Evolutionary conservation across 2,329 filamentous ascomycete genomes (phyloP).

Genomic region (Aspergillus udagawae): DNA sequence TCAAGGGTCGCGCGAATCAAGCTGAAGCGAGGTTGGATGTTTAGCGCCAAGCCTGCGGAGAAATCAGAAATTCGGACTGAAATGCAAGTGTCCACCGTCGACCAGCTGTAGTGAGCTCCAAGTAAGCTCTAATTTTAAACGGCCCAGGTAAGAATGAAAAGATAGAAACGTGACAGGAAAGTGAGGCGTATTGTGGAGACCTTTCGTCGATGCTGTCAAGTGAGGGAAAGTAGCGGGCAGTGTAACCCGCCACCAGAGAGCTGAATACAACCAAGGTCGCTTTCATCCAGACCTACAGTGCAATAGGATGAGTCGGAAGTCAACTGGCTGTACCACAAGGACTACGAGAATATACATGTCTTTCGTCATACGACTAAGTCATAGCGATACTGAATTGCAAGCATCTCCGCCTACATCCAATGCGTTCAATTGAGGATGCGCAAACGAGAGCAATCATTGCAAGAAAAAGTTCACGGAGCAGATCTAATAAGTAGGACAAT

Average conservation of each 20-base stretch:
- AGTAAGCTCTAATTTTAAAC: background rate
- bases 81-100: background rate
- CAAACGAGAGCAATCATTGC: background rate
- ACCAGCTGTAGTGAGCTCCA: background rate
- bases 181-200: background rate
- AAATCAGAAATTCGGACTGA: slow-evolving; percentile 1
- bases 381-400: background rate
- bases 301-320: background rate
- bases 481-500: background rate
- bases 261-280: background rate
- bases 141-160: background rate
- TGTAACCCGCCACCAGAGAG: background rate
- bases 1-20: slow-evolving; percentile 10
- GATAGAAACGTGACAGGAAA: background rate
- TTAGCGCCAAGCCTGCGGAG: slow-evolving; percentile 2
- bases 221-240: background rate
- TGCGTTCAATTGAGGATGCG: background rate
- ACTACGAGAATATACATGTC: background rate
- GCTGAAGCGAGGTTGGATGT: slow-evolving; percentile 12
- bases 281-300: background rate
- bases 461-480: background rate
- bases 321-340: background rate
- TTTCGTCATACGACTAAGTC: background rate
- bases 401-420: background rate
- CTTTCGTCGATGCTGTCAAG: background rate